These are phyloP conservation scores for Naganishia sp. DNA, from an alignment of 1,284 basidiomycete species.

Conservation along the genomic window DNA sequence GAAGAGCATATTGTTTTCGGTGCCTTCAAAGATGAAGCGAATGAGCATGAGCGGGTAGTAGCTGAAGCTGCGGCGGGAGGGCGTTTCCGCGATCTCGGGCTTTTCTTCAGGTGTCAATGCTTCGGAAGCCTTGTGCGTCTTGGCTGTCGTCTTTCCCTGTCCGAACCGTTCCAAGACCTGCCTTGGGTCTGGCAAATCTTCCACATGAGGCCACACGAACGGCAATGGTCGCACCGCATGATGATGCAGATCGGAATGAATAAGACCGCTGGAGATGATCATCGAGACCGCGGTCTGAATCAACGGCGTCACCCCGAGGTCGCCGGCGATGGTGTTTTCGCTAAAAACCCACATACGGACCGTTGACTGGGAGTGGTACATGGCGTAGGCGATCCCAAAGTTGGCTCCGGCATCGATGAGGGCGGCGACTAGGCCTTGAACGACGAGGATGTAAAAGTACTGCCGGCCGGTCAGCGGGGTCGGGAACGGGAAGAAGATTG, in stretches of 20 bases:
- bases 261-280: slow-evolving; percentile 52
- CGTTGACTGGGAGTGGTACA: slow-evolving; percentile 46
- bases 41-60: slow-evolving; percentile 51
- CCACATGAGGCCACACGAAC: slow-evolving; percentile 54
- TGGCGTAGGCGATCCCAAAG: slow-evolving; percentile 53
- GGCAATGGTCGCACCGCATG: slow-evolving; percentile 47
- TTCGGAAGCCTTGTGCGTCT: slow-evolving; percentile 17
- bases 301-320: slow-evolving; percentile 53
- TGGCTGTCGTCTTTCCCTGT: neutral
- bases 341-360: slow-evolving; percentile 53
- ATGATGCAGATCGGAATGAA: slow-evolving; percentile 54
- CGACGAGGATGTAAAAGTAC: slow-evolving; percentile 47
- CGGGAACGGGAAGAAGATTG: slow-evolving; percentile 51
- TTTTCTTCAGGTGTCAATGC: slow-evolving; percentile 13
- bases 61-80: slow-evolving; percentile 13
- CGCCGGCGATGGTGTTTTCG: slow-evolving; percentile 51
- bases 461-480: slow-evolving; percentile 46
- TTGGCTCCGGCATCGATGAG: slow-evolving; percentile 52
- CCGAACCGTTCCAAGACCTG: slow-evolving; percentile 30
- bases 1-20: slow-evolving; percentile 51
- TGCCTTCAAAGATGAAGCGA: slow-evolving; percentile 54
- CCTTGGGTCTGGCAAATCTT: slow-evolving; percentile 50
- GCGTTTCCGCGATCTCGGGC: slow-evolving; percentile 10
- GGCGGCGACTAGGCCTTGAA: slow-evolving; percentile 48
- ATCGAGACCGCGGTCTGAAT: slow-evolving; percentile 49